phyloP scores from a whole-genome alignment of 345 rosid species.

The Dimocarpus longan region DNA sequence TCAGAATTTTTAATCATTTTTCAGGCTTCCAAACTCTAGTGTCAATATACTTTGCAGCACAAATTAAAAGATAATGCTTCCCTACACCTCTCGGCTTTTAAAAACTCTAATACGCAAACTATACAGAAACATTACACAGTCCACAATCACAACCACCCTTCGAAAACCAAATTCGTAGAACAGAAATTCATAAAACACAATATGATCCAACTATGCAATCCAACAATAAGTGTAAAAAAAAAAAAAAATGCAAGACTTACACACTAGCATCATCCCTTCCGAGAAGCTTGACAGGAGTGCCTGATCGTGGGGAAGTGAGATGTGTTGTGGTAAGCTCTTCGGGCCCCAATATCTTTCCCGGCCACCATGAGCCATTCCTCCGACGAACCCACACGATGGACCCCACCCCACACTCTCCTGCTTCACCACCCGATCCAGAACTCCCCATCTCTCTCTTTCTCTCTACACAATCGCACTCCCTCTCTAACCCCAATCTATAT shows the following conservation, averaged over 20 bases:
- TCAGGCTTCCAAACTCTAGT: background rate
- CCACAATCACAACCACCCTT: background rate
- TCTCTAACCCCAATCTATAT: background rate
- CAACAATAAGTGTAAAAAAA: background rate
- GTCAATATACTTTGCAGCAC: background rate
- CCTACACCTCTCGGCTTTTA: background rate
- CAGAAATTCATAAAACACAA: background rate
- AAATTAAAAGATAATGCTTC: background rate
- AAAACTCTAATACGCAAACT: too few species aligned
- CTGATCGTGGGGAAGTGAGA: slow-evolving; percentile 86
- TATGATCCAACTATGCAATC: background rate
- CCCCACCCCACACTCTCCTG: slow-evolving; percentile 57
- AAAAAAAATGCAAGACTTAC: slow-evolving; percentile 48
- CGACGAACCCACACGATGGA: slow-evolving; percentile 97
- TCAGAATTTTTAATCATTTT: background rate
- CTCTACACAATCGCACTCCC: background rate
- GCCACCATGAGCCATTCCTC: slow-evolving; percentile 99
- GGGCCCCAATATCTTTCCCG: slow-evolving; percentile 81
- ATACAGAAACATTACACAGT: background rate
- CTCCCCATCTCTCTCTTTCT: slow-evolving; percentile 42
- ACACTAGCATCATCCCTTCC: slow-evolving; percentile 99
- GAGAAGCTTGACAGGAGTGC: slow-evolving; percentile 98
- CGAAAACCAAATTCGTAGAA: background rate
- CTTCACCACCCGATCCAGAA: slow-evolving; percentile 53
- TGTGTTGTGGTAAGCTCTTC: slow-evolving; percentile 79